Conservation (phyloP, 345 rosid genomes). For the Xanthoceras sorbifolium region DNA sequence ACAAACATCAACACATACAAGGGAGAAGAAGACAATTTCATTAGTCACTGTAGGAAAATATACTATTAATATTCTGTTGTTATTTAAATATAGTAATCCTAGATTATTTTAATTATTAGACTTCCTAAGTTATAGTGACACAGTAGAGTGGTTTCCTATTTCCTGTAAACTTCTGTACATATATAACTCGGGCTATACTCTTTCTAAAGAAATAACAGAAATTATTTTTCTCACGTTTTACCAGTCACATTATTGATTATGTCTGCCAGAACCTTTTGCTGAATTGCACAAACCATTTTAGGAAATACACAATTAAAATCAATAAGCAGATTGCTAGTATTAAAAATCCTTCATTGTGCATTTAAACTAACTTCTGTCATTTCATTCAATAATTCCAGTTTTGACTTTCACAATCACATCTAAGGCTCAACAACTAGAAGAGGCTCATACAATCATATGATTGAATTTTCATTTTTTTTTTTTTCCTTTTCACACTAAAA, state of each 20-base stretch:
- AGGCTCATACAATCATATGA: background rate
- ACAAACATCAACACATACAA: slow-evolving; percentile 17
- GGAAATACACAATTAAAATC: background rate
- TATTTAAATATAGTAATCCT: too few relatives aligned
- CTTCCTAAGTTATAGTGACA: too few relatives aligned
- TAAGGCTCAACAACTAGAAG: too few relatives aligned
- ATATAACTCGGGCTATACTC: too few relatives aligned
- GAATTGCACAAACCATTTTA: background rate
- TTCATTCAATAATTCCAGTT: background rate
- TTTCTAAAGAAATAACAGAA: too few relatives aligned
- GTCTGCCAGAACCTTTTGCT: background rate
- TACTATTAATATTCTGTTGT: too few relatives aligned
- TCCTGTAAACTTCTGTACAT: too few relatives aligned
- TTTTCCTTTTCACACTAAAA: background rate
- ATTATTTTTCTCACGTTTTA: too few relatives aligned
- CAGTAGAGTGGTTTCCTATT: too few relatives aligned
- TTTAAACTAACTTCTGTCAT: slow-evolving; percentile 1
- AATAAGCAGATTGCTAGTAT: slow-evolving; percentile 5
- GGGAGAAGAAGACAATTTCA: background rate
- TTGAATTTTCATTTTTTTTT: background rate
- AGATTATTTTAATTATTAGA: too few relatives aligned
- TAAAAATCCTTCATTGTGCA: background rate
- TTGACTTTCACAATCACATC: background rate
- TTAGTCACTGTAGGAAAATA: too few relatives aligned
- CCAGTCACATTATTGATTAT: background rate